Base-by-base conservation (phyloP, 352 stramenopile species). In the Globisporangium iwayamae region DNA sequence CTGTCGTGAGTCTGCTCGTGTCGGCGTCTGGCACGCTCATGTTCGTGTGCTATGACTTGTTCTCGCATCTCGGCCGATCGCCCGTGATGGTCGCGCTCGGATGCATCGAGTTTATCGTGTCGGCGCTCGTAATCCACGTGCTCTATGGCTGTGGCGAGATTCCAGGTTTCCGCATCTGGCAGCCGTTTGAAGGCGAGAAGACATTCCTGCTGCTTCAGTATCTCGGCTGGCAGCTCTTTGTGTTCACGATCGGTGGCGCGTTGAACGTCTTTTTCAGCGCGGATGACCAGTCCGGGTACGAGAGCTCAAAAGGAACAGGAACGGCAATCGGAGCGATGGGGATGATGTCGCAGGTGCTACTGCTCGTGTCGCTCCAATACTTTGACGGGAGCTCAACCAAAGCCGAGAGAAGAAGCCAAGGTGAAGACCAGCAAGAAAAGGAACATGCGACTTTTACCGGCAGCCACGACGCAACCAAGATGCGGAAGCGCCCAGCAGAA, bases 121-220 rank as follows among this genome's bases (percentile, higher is more conserved):
- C 78, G 14, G 68, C 78, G 0, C 32, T 79, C 22, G 72, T 85
- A 34, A 81, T 84, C 32, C 78, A 87, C 60, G 72, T 83, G 4
- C 67, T 81, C 55, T 81, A 83, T 36, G 78, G 78, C 25, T 79
- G 63, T 32, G 67, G 63, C 4, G 76, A 87, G 28, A 74, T 87
- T 43, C 74, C 76, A 4, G 74, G 74, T 0, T 87, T 81, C 53
- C 62, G 61, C 2, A 22, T 83, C 6, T 87, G 78, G 78, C 78
- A 85, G 67, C 78, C 78, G 10, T 87, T 87, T 51, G 72, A 84
- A 60, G 78, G 78, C 30, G 78, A 81, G 52, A 62, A 65, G 1
- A 70, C 74, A 39, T 87, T 85, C 48, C 56, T 87, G 57, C 62
- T 87, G n/a, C 69, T 87, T 0, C 78, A 87, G 64, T 87, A 85